These are phyloP conservation scores for Xylariaceae sp. DNA, from an alignment of 2,329 filamentous ascomycete genomes.

Conservation along the genomic window DNA sequence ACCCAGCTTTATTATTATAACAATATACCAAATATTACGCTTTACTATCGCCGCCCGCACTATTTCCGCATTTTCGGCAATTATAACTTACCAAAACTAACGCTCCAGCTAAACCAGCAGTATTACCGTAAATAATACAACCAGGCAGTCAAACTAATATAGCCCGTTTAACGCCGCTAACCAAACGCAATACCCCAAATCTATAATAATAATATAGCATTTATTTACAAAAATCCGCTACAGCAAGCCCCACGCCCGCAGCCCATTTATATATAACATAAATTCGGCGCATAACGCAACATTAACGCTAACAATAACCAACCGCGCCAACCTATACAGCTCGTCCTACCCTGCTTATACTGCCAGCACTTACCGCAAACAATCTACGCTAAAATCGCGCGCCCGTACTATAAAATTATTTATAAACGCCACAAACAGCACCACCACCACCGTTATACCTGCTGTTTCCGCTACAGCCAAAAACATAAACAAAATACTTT, in stretches of 20 bases:
- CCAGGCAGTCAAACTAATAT: slow-evolving; percentile 5
- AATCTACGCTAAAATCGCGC: neutral
- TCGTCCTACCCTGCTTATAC: neutral
- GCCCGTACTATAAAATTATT: neutral
- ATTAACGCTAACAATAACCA: slow-evolving; percentile 1
- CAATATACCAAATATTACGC: too few species aligned
- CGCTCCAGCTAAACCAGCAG: slow-evolving; percentile 3
- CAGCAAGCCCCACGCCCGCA: neutral
- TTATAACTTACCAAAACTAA: neutral
- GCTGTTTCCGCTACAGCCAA: neutral
- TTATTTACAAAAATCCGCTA: slow-evolving; percentile 7
- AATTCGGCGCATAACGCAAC: neutral
- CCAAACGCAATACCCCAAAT: neutral
- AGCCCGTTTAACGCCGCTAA: too few species aligned
- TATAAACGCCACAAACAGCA: neutral
- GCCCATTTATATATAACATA: neutral
- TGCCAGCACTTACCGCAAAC: neutral
- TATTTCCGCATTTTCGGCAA: neutral
- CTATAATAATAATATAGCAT: slow-evolving; percentile 9
- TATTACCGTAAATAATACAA: slow-evolving; percentile 3
- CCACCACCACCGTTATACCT: neutral
- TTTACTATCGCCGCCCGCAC: neutral
- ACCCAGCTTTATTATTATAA: too few species aligned
- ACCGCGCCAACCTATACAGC: neutral
- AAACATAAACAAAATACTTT: slow-evolving; percentile 7